Base-by-base conservation (phyloP, 192 early-diverging fungal genomes). In the Coemansia sp. region DNA sequence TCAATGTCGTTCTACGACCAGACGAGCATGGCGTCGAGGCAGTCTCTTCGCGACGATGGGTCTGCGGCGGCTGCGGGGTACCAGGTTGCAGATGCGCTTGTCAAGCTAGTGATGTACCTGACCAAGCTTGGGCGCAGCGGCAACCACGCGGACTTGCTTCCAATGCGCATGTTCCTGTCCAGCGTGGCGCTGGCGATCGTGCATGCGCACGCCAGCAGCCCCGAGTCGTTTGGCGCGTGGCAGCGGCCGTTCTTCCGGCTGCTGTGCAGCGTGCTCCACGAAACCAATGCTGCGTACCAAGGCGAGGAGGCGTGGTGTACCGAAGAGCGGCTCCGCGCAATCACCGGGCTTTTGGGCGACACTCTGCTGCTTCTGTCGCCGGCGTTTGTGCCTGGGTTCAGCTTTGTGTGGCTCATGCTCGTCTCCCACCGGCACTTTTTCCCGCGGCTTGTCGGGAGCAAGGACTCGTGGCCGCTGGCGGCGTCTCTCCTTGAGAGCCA, bases 371-470 rank as follows among this genome's bases (percentile, higher is more conserved):
- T 93, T 2, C 71, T 99, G 52, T 90, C 91, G 63, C 97, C 97
- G 21, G 72, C 86, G 19, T 88, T 89, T 63, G 88, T 99, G 67
- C 96, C 97, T 49, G 95, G 95, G 13, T 97, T 98, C 72, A 90
- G 90, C 23, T 96, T 95, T 74, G 91, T 92, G 40, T 99, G 97
- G 96, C 84, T 98, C 21, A 91, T 92, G 74, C 84, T 99, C 62
- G 91, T 96, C 37, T 94, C 96, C 30, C 97, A 99, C 74, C 86
- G 96, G 0, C 89, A 88, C 71, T 94, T 96, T 65, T 92, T 99
- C 92, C 91, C 96, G 23, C 92, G 92, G 47, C 84, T 98, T 35
- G 76, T 94, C 33, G 60, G 88, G 38, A 82, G 87, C 21, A 94
- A 94, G 66, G 87, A 87, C 64, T 87, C 89, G 35, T 99, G 97